phyloP scores from a whole-genome alignment of 495 filamentous ascomycete species.

The Clavariopsis aquatica region DNA sequence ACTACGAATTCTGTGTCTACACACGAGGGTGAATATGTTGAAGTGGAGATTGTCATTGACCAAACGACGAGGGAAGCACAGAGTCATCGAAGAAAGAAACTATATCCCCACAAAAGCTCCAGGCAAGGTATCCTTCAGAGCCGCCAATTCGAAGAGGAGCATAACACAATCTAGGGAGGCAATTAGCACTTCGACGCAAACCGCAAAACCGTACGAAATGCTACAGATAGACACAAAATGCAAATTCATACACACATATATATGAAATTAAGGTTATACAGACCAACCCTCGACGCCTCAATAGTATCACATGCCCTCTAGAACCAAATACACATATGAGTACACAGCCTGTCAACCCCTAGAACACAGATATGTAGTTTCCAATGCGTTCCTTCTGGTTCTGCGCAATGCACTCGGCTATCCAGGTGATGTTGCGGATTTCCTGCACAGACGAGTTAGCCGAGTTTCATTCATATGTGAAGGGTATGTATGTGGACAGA shows the following conservation, averaged over 20 bases:
- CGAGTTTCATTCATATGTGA: not conserved
- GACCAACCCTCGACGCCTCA: slow-evolving; percentile 16
- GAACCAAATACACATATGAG: not conserved
- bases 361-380: slow-evolving; percentile 98
- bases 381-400: slow-evolving; percentile 98
- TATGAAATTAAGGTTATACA: slow-evolving; percentile 17
- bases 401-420: slow-evolving; percentile 98
- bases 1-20: too few species aligned
- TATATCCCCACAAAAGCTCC: too few species aligned
- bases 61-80: too few species aligned
- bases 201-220: not conserved
- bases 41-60: too few species aligned
- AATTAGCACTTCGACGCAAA: not conserved
- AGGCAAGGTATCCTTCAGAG: too few species aligned
- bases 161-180: not conserved
- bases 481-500: slow-evolving; percentile 50
- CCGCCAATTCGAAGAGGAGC: not conserved
- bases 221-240: not conserved
- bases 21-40: too few species aligned
- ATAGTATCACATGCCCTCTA: not conserved
- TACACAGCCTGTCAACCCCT: slow-evolving; percentile 21
- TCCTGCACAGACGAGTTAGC: slow-evolving; percentile 58
- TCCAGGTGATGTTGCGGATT: slow-evolving; percentile 99
- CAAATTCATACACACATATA: too few species aligned
- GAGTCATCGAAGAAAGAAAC: too few species aligned